Evolutionary conservation across 306 rosid genomes (phyloP).

Genomic region (Erythrophleum fordii): DNA sequence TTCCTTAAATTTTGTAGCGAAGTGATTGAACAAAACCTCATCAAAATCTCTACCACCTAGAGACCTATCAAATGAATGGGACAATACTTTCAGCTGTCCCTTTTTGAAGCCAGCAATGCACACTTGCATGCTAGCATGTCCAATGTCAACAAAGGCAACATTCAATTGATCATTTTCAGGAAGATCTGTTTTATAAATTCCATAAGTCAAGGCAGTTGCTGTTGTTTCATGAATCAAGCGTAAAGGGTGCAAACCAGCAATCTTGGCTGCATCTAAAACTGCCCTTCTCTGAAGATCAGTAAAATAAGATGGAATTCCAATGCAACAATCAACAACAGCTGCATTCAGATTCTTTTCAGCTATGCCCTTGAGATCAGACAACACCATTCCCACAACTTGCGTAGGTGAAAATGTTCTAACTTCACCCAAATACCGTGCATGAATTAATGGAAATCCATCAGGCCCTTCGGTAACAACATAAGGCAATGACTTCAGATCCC

Average conservation of each 20-base stretch:
- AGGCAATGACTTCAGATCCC: slow-evolving; percentile 78
- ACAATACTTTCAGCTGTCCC: slow-evolving; percentile 84
- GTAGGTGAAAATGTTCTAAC: slow-evolving; percentile 70
- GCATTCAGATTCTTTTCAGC: slow-evolving; percentile 85
- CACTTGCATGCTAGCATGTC: slow-evolving; percentile 97
- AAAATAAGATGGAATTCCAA: slow-evolving; percentile 90
- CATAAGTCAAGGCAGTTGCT: slow-evolving; percentile 95
- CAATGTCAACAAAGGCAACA: slow-evolving; percentile 91
- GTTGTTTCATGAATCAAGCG: slow-evolving; percentile 89
- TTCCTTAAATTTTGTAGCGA: slow-evolving; percentile 78
- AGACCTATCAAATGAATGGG: slow-evolving; percentile 85
- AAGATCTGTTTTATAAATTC: slow-evolving; percentile 92
- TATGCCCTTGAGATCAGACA: slow-evolving; percentile 78
- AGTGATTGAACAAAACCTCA: slow-evolving; percentile 79
- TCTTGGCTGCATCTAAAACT: slow-evolving; percentile 83
- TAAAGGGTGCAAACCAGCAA: slow-evolving; percentile 94
- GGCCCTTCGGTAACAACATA: slow-evolving; percentile 77
- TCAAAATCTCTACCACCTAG: slow-evolving; percentile 98
- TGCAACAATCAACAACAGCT: slow-evolving; percentile 91
- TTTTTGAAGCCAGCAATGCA: slow-evolving; percentile 90
- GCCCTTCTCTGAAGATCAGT: slow-evolving; percentile 96
- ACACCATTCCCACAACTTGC: slow-evolving; percentile 86
- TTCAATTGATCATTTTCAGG: slow-evolving; percentile 83
- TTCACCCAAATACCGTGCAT: slow-evolving; percentile 78
- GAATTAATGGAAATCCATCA: slow-evolving; percentile 87